phyloP scores from a whole-genome alignment of 2,329 filamentous ascomycete genomes.

The Fonsecaea erecta region DNA sequence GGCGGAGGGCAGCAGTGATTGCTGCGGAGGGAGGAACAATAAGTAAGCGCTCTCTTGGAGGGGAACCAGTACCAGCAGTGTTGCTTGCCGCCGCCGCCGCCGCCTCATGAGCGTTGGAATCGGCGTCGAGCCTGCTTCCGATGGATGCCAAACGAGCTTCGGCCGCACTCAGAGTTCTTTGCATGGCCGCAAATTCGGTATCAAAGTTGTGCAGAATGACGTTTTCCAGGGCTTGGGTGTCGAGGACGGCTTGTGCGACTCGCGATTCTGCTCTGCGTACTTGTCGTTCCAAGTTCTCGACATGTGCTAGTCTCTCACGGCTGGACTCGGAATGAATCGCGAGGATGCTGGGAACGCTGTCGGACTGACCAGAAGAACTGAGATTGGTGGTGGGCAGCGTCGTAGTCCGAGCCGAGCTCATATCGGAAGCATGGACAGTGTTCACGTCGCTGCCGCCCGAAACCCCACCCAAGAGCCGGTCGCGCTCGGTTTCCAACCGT shows the following conservation, averaged over 20 bases:
- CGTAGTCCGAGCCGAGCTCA: slow-evolving; percentile 28
- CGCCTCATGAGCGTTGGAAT: too few relatives aligned
- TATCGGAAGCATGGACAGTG: slow-evolving; percentile 3
- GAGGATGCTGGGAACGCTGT: slow-evolving; percentile 23
- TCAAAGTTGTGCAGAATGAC: slow-evolving; percentile 16
- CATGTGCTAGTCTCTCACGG: slow-evolving; percentile 24
- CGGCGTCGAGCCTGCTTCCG: not conserved
- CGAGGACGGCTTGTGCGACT: slow-evolving; percentile 31
- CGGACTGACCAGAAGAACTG: slow-evolving; percentile 4
- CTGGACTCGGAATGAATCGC: slow-evolving; percentile 26
- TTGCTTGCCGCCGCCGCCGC: not conserved
- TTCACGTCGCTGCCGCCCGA: not conserved
- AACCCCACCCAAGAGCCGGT: slow-evolving; percentile 15
- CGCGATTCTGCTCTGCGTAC: slow-evolving; percentile 35
- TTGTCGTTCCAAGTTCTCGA: slow-evolving; percentile 34
- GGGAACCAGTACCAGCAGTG: not conserved
- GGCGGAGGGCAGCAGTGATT: not conserved
- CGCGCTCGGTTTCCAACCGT: slow-evolving; percentile 27
- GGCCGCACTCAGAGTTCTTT: slow-evolving; percentile 1
- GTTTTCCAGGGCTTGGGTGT: slow-evolving; percentile 29
- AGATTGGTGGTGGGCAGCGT: slow-evolving; percentile 32
- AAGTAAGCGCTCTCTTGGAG: not conserved
- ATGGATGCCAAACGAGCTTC: not conserved
- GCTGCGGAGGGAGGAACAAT: not conserved
- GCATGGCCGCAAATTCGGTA: not conserved